Base-by-base conservation (phyloP, 2,329 filamentous ascomycete species). In the Xylariomycetidae sp. region DNA sequence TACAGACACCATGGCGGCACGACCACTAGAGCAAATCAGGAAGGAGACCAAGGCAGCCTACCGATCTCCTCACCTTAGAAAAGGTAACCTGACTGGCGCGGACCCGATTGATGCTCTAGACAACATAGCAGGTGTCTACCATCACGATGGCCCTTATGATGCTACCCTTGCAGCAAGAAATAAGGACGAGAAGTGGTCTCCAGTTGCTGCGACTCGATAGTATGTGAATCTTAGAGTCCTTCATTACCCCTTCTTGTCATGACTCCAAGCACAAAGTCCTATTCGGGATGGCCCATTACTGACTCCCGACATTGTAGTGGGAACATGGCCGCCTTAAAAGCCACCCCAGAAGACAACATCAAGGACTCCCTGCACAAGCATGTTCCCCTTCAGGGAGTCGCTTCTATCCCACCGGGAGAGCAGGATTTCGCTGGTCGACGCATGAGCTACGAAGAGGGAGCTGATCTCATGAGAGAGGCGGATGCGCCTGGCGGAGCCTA, bases 61-160 rank as follows among this genome's bases (percentile, higher is more conserved):
- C 52, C 77, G 80, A 31, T 64, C 77, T 16, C 75, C 76, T 2
- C 81, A 83, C 56, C 70, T 85, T 30, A 73, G 72, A 48, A 84
- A 80, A 54, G 74, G 77, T 55, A 74, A 72, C 50, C 68, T 80
- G 49, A 70, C 82, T 12, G 75, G 80, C 16, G 74, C 86, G 2
- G 89, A 97, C 57, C 69, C 72, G 7, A 92, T 97, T 50, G 90
- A 96, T 57, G 66, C 69, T 5, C 76, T 97, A 2, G 90, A 95
- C 54, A 70, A 67, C 33, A 66, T 72, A 3, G 59, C 71, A 25
- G 74, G 75, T 13, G 63, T 72, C 3, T 95, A 94, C 59, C 90
- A 96, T 58, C 90, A 97, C 51, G 86, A 83, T 44, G 89, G 90
- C 0, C 90, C 90, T 0, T 97, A 85, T 49, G 90, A 97, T 56